These are phyloP conservation scores for Haplographium delicatum DNA, from an alignment of 495 filamentous ascomycete species.

Conservation along the genomic window DNA sequence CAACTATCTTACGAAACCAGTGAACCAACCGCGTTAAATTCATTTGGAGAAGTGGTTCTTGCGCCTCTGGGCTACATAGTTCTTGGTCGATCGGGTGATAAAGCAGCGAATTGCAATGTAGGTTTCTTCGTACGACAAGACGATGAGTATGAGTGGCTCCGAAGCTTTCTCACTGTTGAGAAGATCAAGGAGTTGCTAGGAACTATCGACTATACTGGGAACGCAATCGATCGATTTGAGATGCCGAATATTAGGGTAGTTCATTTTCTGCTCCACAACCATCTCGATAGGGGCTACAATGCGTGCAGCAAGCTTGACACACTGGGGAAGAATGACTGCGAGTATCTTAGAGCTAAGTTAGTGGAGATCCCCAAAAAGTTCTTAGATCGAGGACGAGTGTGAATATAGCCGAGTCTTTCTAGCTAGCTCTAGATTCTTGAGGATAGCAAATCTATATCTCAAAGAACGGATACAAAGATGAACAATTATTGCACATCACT, in stretches of 20 bases:
- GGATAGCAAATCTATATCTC: too few species aligned
- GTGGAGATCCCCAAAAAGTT: conserved; percentile 41
- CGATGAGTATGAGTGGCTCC: conserved; percentile 48
- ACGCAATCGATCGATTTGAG: conserved; percentile 44
- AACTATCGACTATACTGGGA: conserved; percentile 24
- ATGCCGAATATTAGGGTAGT: conserved; percentile 34
- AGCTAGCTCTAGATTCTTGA: too few species aligned
- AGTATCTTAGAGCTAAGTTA: conserved; percentile 42
- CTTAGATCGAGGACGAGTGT: too few species aligned
- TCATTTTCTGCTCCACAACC: conserved; percentile 51
- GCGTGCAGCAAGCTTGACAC: conserved; percentile 44
- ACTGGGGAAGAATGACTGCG: conserved; percentile 53
- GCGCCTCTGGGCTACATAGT: conserved; percentile 30
- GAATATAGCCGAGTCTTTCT: too few species aligned
- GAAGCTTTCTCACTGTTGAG: conserved; percentile 37
- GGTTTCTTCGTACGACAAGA: conserved; percentile 47
- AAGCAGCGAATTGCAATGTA: conserved; percentile 47
- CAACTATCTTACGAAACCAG: too few species aligned
- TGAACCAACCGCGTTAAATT: background rate
- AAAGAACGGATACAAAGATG: too few species aligned
- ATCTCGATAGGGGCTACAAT: conserved; percentile 47
- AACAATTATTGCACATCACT: too few species aligned
- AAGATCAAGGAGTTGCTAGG: conserved; percentile 31
- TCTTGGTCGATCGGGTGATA: conserved; percentile 46
- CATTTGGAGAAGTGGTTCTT: conserved; percentile 20